Percentiles rank a stretch among this genome's conserved stretches.
Conservation (phyloP, 2,329 filamentous ascomycete species). For the Fusarium abutilonis region DNA sequence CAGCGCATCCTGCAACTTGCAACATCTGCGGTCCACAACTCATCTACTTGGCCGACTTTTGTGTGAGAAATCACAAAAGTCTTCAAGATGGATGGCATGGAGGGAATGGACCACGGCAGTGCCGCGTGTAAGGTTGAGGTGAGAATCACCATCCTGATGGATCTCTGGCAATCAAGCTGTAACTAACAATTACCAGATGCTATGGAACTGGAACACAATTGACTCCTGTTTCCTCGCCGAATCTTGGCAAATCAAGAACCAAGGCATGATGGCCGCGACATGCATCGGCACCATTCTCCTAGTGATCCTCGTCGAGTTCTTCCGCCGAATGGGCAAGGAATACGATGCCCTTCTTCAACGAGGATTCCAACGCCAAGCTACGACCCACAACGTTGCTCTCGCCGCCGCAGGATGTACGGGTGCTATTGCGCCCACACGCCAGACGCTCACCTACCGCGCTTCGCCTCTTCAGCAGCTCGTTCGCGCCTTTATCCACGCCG, state of each 20-base stretch:
- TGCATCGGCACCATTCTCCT: slow-evolving; percentile 81
- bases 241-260: slow-evolving; percentile 76
- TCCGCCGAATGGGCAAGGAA: slow-evolving; percentile 75
- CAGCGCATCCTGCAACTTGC: background rate
- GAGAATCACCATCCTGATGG: slow-evolving; percentile 10
- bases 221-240: slow-evolving; percentile 76
- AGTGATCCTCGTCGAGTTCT: slow-evolving; percentile 74
- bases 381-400: slow-evolving; percentile 39
- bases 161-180: background rate
- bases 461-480: slow-evolving; percentile 71
- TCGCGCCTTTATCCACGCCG: slow-evolving; percentile 72
- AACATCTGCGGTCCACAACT: background rate
- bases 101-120: slow-evolving; percentile 31
- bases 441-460: slow-evolving; percentile 59
- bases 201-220: slow-evolving; percentile 81
- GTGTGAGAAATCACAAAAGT: background rate
- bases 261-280: slow-evolving; percentile 78
- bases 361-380: slow-evolving; percentile 53
- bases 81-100: slow-evolving; percentile 32
- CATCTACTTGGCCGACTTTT: background rate
- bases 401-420: slow-evolving; percentile 34
- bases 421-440: slow-evolving; percentile 37
- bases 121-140: slow-evolving; percentile 50
- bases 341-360: slow-evolving; percentile 74
- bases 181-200: slow-evolving; percentile 64